Percentiles rank a stretch among this genome's conserved stretches.
Evolutionary conservation across 139 green algal genomes (phyloP).

Genomic region (Pleodorina starrii): DNA sequence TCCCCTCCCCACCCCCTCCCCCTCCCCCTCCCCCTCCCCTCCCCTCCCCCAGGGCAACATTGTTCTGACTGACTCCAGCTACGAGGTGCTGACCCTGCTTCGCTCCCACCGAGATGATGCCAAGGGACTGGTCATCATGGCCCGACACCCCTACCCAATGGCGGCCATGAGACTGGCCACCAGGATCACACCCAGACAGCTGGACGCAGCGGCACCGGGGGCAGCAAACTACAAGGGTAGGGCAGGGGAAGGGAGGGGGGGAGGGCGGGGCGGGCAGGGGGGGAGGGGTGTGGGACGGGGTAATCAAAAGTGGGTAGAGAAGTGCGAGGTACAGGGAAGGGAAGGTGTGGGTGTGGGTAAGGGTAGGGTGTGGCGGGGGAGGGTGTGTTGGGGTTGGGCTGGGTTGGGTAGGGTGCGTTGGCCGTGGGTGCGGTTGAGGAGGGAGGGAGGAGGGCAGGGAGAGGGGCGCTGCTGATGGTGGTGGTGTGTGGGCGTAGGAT

Average conservation of each 20-base stretch:
- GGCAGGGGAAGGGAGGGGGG: not conserved
- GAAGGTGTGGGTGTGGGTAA: too few relatives aligned
- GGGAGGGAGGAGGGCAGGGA: too few relatives aligned
- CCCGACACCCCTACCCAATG: conserved; percentile 77
- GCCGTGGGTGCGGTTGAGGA: too few relatives aligned
- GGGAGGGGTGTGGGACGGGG: too few relatives aligned
- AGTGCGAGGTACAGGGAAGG: too few relatives aligned
- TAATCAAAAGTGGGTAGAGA: too few relatives aligned
- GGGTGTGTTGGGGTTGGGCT: too few relatives aligned
- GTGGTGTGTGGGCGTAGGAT: too few relatives aligned
- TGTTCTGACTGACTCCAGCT: conserved; percentile 91
- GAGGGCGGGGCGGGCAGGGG: too few relatives aligned
- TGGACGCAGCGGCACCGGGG: conserved; percentile 16
- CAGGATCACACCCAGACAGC: conserved; percentile 15
- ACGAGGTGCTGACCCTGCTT: conserved; percentile 94
- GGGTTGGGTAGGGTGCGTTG: too few relatives aligned
- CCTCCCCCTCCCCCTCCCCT: not conserved
- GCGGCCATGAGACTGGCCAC: conserved; percentile 61
- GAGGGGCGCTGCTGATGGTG: too few relatives aligned
- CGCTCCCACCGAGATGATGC: conserved; percentile 94
- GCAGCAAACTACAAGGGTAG: conserved; percentile 32
- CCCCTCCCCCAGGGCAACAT: conserved; percentile 91
- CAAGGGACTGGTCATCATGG: conserved; percentile 85
- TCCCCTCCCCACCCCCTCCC: not conserved
- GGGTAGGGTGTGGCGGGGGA: too few relatives aligned